Percentiles rank a stretch among this genome's conserved stretches.
Evolutionary conservation across 495 filamentous ascomycete genomes (phyloP).

Genomic region (Beverwykella pulmonaria): DNA sequence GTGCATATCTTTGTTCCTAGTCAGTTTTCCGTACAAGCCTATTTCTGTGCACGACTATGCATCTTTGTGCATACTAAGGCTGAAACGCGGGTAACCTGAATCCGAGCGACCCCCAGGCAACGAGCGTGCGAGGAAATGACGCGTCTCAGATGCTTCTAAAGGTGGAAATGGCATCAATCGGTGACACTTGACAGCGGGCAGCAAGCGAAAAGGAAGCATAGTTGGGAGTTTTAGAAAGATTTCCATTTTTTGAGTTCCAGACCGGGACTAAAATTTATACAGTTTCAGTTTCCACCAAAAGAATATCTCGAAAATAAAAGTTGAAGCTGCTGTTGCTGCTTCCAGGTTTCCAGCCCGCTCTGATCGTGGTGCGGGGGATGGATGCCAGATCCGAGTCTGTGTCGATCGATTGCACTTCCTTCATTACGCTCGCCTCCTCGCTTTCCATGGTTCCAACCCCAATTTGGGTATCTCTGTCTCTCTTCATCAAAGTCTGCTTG

Average conservation of each 20-base stretch:
- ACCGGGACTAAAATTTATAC: conserved; percentile 20
- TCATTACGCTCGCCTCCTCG: background rate
- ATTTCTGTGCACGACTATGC: background rate
- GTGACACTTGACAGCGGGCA: background rate
- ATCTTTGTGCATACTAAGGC: background rate
- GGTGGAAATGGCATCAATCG: background rate
- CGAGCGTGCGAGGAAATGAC: background rate
- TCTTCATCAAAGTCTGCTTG: background rate
- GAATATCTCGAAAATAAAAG: conserved; percentile 7
- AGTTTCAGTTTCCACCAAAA: conserved; percentile 12
- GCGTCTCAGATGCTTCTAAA: background rate
- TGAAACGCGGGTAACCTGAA: conserved; percentile 2
- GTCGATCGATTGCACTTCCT: background rate
- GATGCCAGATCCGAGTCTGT: conserved; percentile 25
- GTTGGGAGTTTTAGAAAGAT: conserved; percentile 3
- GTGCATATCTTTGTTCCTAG: too few species aligned
- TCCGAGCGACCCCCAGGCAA: conserved; percentile 6
- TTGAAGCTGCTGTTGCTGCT: background rate
- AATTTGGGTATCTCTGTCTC: background rate
- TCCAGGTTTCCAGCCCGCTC: conserved; percentile 9
- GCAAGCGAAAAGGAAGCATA: background rate
- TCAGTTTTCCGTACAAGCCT: too few species aligned
- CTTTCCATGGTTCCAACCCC: background rate
- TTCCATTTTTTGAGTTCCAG: background rate
- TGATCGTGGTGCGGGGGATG: background rate